Base-by-base conservation (phyloP, 2,329 filamentous ascomycete species). In the Cercospora berteroae region DNA sequence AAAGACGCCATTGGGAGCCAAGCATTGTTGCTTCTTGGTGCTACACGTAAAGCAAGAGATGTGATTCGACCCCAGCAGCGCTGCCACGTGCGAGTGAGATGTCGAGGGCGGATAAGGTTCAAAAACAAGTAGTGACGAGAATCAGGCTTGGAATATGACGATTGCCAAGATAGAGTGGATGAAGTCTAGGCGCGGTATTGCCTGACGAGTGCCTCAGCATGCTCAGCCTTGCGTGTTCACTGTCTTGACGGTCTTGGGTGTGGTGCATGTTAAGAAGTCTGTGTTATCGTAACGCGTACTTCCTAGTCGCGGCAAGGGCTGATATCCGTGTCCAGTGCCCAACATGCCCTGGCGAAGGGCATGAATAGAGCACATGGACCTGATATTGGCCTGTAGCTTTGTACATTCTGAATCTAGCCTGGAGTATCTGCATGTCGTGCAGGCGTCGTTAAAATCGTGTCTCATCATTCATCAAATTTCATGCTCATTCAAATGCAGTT, bases 1-100 rank as follows among this genome's bases (percentile, higher is more conserved):
- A 64, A 12, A 42, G 50, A 27, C 44, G 60, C 55, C 56, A 64
- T 60, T 60, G 55, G 60, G 31, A 39, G 65, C 56, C 65, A 67
- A 64, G 65, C 55, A 64, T 64, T 60, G 55, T 42, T 33, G 27
- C n/a, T 36, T 56, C 61, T 67, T 50, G 65, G 65, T 56, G 25
- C 56, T 64, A 44, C 56, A 67, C 39, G 56, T 50, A 39, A 29
- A 67, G 39, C 55, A 25, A n/a, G 50, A 50, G 16, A 39, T 63
- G 42, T 63, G 60, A 63, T 63, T 67, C 60, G 65, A 55, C 20
- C 16, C 23, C n/a, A 29, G 18, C 36, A 25, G 52, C 42, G 48
- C 42, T 58, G 65, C 36, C 55, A 36, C 33, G 60, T 50, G 39
- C 50, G 20, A 18, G 18, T 52, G 60, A 39, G 36, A 33, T 52